Evolutionary conservation across 768 basidiomycete species (phyloP).

Genomic region (Auriscalpium orientale): DNA sequence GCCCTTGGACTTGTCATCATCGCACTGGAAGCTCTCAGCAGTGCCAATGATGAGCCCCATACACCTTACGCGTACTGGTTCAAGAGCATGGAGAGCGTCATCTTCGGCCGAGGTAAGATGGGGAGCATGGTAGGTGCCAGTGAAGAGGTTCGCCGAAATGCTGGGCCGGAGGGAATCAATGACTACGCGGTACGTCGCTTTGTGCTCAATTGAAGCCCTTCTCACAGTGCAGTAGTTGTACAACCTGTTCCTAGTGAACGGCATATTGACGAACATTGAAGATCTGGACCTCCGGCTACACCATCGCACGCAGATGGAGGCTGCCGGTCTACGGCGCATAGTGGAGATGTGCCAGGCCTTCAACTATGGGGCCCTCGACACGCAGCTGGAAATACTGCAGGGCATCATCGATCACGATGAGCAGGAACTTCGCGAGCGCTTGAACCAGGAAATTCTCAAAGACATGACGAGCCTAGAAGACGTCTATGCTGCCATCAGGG

Average conservation of each 20-base stretch:
- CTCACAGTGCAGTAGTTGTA: conserved; percentile 35
- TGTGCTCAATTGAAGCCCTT: neutral
- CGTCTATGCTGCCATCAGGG: conserved; percentile 74
- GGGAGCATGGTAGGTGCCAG: conserved; percentile 93
- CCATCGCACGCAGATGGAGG: conserved; percentile 84
- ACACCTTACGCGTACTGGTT: conserved; percentile 84
- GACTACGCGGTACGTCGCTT: conserved; percentile 75
- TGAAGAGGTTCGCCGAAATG: conserved; percentile 71
- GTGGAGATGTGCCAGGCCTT: conserved; percentile 63
- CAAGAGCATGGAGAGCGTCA: conserved; percentile 62
- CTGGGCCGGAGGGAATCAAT: conserved; percentile 60
- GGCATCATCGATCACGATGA: conserved; percentile 68
- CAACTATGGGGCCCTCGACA: conserved; percentile 55
- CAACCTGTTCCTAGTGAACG: conserved; percentile 69
- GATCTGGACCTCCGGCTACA: conserved; percentile 83
- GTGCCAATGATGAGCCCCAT: conserved; percentile 50
- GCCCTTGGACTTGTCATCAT: conserved; percentile 61
- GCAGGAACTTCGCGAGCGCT: conserved; percentile 55
- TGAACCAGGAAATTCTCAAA: conserved; percentile 68
- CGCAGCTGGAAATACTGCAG: conserved; percentile 56
- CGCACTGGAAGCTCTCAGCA: conserved; percentile 68
- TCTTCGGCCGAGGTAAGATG: conserved; percentile 88
- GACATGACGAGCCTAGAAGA: conserved; percentile 79
- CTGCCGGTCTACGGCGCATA: conserved; percentile 72
- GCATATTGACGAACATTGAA: conserved; percentile 54